Base-by-base conservation (phyloP, 768 basidiomycete species). In the Boletus speciosus region DNA sequence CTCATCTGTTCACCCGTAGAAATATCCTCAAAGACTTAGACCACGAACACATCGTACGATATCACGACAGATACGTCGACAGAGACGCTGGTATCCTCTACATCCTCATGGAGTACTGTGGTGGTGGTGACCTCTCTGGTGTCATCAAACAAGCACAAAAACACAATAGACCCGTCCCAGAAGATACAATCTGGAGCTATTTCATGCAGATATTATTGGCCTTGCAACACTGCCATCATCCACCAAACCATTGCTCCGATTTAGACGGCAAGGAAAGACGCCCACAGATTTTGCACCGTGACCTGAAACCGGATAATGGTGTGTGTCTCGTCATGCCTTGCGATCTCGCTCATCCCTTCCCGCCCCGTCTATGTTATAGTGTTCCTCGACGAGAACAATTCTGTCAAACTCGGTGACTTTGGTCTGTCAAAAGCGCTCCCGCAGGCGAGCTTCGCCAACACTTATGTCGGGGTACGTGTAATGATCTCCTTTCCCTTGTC, bases 101-200 rank as follows among this genome's bases (percentile, higher is more conserved):
- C 70, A 98, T 99, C 57, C 79, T 98, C 61, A 99, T 98, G 97
- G 97, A 99, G 75, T 98, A 93, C 69, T 99, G 97, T 66, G 94
- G 93, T 5, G 95, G 94, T 21, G 97, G 97, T 12, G 97, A 99
- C 74, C 81, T 99, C 50, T 91, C 91, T 1, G 76, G 81, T 35
- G 73, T 97, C 64, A 97, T 98, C 70, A 90, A 92, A 65, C 85
- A 84, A 57, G 82, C 89, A 1, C 70, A 76, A 56, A 85, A 84
- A 66, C 76, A 82, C 51, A 82, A 80, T 55, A 80, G 88, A 49
- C 81, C 84, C 3, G 83, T 98, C 49, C 81, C 92, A 1, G 97
- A 99, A 74, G 94, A 97, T 57, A 88, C 88, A 7, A 83, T 99
- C 39, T 98, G 97, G 97, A 83, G 83, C 64, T 98, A 96, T 67